Evolutionary conservation across 2,329 filamentous ascomycete species (phyloP), one percentile per base, ranked within the genome.

Genomic region (Tolypocladium cylindrosporum): DNA sequence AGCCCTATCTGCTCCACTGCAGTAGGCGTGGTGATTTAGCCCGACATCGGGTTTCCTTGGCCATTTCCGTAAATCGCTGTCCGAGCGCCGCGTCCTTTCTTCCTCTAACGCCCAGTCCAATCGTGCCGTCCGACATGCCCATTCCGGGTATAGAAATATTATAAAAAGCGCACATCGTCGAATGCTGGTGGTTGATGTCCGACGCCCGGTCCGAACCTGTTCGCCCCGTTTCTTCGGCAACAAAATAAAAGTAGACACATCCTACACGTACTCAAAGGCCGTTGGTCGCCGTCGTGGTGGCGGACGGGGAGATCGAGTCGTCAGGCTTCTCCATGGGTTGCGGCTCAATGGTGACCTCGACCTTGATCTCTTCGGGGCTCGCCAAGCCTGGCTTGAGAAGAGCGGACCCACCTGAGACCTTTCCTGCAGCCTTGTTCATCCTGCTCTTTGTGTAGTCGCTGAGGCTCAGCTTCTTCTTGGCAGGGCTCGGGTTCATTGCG

Each of bases 391-490:
- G 64, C 58, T 73, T 75, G 24, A 70, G 61, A 19, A 69, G 53
- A 19, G 66, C 61, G 41, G 63, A 61, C 2, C 66, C 68, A 4
- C 65, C 65, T 3, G 65, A 58, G 11, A 68, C 63, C 56, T 75
- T 64, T 67, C 64, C 77, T 3, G 77, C 77, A 3, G 77, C 77
- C 66, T 83, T 85, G 65, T 79, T 81, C 72, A 79, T 76, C 55
- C 81, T 75, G 61, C 79, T 82, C 67, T 82, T 84, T 10, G 77
- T 81, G 65, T 88, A 88, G 65, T 87, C 85, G 64, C 83, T 87
- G 2, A 87, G 69, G 61, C 82, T 87, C 42, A 88, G 72, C 69
- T 87, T 87, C 75, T 88, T 87, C 71, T 86, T 86, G 39, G 84
- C 74, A 2, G 85, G 84, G 61, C 82, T 86, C 3, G 82, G 81